A percentile compares a stretch with the other conserved stretches of the same genome.
phyloP scores from a whole-genome alignment of 805 yeast genomes.

The Wickerhamiella spandovensis region DNA sequence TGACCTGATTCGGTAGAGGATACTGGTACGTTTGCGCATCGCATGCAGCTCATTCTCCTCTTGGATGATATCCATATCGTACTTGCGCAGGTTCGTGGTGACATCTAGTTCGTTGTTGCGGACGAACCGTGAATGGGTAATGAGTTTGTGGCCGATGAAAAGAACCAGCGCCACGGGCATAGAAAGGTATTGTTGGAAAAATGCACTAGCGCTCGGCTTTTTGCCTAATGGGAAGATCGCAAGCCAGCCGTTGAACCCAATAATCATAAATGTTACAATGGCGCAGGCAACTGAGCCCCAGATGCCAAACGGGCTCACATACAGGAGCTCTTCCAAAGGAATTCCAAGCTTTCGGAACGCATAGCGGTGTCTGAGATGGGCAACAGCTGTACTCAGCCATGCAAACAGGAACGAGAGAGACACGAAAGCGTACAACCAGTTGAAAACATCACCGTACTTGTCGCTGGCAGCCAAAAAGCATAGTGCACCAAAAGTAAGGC shows the following conservation, averaged over 20 bases:
- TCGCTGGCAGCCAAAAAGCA: conserved; percentile 50
- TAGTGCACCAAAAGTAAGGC: conserved; percentile 37
- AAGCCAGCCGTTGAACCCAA: conserved; percentile 70
- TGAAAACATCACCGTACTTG: conserved; percentile 16
- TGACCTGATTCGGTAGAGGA: neutral
- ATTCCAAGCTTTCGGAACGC: conserved; percentile 55
- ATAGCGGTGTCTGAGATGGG: conserved; percentile 33
- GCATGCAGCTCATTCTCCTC: conserved; percentile 11
- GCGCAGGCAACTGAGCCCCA: conserved; percentile 56
- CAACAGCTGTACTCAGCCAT: conserved; percentile 14
- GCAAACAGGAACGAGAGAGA: conserved; percentile 18
- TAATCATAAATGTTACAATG: conserved; percentile 41
- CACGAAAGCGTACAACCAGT: conserved; percentile 20
- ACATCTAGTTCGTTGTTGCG: neutral
- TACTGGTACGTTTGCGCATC: neutral
- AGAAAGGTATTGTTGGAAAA: conserved; percentile 44
- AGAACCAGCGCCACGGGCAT: conserved; percentile 22
- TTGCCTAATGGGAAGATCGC: conserved; percentile 56
- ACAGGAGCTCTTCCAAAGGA: conserved; percentile 52
- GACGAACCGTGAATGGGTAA: neutral
- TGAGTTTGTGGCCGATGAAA: conserved; percentile 11
- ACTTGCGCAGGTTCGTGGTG: conserved; percentile 1
- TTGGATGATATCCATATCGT: conserved; percentile 10
- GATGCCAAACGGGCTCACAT: conserved; percentile 53
- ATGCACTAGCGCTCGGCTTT: conserved; percentile 25